Conservation (phyloP, 805 yeast genomes). For the Candida vartiovaarae region DNA sequence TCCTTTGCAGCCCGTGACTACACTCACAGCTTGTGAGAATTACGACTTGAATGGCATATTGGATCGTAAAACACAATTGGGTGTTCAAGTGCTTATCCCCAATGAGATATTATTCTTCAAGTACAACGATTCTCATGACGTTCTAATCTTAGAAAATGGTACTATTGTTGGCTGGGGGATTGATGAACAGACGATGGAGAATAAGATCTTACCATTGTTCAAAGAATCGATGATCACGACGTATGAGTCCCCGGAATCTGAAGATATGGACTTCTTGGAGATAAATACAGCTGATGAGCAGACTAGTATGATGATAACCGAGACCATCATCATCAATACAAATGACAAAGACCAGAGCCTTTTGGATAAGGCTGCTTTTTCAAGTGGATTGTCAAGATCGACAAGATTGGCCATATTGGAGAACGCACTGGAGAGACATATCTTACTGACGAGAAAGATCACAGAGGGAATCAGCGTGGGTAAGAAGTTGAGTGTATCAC, state of each 20-base stretch:
- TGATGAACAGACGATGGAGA: slow-evolving; percentile 43
- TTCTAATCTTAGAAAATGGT: slow-evolving; percentile 69
- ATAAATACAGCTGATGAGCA: slow-evolving; percentile 9
- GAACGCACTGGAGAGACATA: slow-evolving; percentile 59
- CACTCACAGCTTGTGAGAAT: slow-evolving; percentile 65
- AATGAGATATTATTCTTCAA: slow-evolving; percentile 60
- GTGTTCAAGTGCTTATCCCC: slow-evolving; percentile 40
- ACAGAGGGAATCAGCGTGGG: slow-evolving; percentile 68
- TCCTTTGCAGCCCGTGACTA: slow-evolving; percentile 44
- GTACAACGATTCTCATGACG: slow-evolving; percentile 38
- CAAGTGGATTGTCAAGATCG: slow-evolving; percentile 81
- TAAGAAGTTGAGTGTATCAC: slow-evolving; percentile 39
- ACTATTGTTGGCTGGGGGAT: slow-evolving; percentile 82
- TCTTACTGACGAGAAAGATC: slow-evolving; percentile 53
- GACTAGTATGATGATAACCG: slow-evolving; percentile 53
- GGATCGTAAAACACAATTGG: slow-evolving; percentile 27
- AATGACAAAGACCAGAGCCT: slow-evolving; percentile 37
- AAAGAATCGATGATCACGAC: slow-evolving; percentile 39
- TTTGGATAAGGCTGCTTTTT: slow-evolving; percentile 80
- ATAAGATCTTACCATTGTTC: slow-evolving; percentile 46
- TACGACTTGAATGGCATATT: slow-evolving; percentile 48
- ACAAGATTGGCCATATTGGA: slow-evolving; percentile 82
- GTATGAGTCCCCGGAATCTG: slow-evolving; percentile 55
- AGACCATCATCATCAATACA: slow-evolving; percentile 61
- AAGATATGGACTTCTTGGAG: slow-evolving; percentile 74